Base-by-base conservation (phyloP, 805 yeast genomes). In the Ogataea ganodermae region DNA sequence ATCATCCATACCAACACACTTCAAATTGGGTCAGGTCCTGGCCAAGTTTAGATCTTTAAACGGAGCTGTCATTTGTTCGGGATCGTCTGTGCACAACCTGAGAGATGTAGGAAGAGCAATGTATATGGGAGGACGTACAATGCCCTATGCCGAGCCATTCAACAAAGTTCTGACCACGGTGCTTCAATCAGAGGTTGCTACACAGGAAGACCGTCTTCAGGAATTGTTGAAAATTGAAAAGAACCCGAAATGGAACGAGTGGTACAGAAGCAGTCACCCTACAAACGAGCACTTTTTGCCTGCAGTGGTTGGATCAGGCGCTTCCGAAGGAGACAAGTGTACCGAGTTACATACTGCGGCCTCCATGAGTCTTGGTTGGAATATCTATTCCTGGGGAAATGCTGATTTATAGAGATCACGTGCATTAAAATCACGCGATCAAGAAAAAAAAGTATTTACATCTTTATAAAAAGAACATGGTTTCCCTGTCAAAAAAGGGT, bases 11-110 rank as follows among this genome's bases (percentile, higher is more conserved):
- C 71, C 66, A 16, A 55, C 69, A 3, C 78, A 74, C 51, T 74
- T 68, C 59, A 71, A 75, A 52, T 64, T 87, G 38, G 96, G 95
- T 3, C 63, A 76, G 50, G 73, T 71, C 0, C 66, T 87, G 42
- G 59, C 75, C 13, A 67, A 71, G 28, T 77, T 80, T 53, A 72
- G 90, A 51, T 69, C 72, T 1, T 64, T 77, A 42, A 79, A 77
- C 42, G 80, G 79, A 18, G 48, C 80, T 46, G 68, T 87, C 2
- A 62, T 87, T 4, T 76, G 81, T 45, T 84, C 91, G 0, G 96
- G 96, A 3, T 84, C 85, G 87, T 73, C 89, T 5, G 94, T 86
- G 18, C 95, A 87, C 65, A 88, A 87, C 59, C 70, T 87, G 35
- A 52, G 80, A 30, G 90, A 85, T 48, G 40, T 80, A 18, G 70